A percentile compares a stretch with the other conserved stretches of the same genome.
phyloP scores from a whole-genome alignment of 345 rosid species.

The Camelina neglecta region DNA sequence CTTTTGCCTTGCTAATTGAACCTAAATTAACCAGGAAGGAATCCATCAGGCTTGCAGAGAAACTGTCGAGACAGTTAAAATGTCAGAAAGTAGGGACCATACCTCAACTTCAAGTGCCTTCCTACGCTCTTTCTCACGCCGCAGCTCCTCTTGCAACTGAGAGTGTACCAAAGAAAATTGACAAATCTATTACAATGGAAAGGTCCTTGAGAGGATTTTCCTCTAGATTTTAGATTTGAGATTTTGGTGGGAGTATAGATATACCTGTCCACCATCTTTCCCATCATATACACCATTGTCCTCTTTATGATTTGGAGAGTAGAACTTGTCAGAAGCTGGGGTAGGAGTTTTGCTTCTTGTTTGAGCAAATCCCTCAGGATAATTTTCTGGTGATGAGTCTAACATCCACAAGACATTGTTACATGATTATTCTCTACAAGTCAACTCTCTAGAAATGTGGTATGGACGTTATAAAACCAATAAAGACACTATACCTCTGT shows the following conservation, averaged over 20 bases:
- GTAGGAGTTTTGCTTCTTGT: constrained; percentile 39
- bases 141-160: constrained; percentile 46
- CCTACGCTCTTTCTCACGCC: constrained; percentile 56
- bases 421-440: constrained; percentile 26
- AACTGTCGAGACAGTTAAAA: neutral
- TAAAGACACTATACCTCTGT: constrained; percentile 48
- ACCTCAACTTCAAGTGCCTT: constrained; percentile 68
- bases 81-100: constrained; percentile 15
- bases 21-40: constrained; percentile 48
- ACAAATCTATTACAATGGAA: constrained; percentile 2
- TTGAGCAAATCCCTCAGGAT: constrained; percentile 35
- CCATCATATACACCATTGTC: constrained; percentile 38
- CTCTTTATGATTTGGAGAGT: constrained; percentile 36
- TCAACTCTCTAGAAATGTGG: neutral
- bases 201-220: constrained; percentile 16
- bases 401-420: constrained; percentile 30
- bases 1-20: constrained; percentile 51
- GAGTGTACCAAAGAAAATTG: neutral
- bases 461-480: constrained; percentile 15
- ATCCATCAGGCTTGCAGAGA: constrained; percentile 31
- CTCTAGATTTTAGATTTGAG: constrained; percentile 29
- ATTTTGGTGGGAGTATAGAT: constrained; percentile 32
- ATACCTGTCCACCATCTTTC: constrained; percentile 44
- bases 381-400: constrained; percentile 59
- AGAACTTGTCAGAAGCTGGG: constrained; percentile 48